A percentile compares a stretch with the other conserved stretches of the same genome.
Evolutionary conservation across 345 rosid genomes (phyloP).

Genomic region (Hibiscus tridactylites): DNA sequence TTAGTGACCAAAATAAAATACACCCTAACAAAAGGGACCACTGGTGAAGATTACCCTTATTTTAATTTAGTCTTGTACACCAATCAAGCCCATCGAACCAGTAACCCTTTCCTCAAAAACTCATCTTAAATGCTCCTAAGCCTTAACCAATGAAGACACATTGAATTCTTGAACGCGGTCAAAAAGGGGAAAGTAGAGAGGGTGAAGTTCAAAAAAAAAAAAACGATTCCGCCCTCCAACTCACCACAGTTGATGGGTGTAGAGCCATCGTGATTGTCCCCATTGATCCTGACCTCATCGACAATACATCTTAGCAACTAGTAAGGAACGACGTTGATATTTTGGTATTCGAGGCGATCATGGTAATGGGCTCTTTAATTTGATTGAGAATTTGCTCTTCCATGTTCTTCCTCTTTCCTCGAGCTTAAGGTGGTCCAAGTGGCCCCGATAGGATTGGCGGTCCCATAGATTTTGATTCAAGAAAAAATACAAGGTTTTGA

Average conservation of each 20-base stretch:
- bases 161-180: constrained; percentile 68
- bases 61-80: too few relatives aligned
- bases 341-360: constrained; percentile 72
- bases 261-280: constrained; percentile 58
- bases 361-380: constrained; percentile 47
- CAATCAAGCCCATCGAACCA: constrained; percentile 16
- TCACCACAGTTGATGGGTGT: constrained; percentile 56
- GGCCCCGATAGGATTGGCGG: constrained; percentile 86
- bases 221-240: constrained; percentile 44
- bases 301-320: constrained; percentile 40
- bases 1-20: too few relatives aligned
- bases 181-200: constrained; percentile 71
- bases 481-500: too few relatives aligned
- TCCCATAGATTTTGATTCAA: constrained; percentile 55
- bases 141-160: constrained; percentile 54
- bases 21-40: too few relatives aligned
- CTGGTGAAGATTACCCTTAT: too few relatives aligned
- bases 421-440: constrained; percentile 64
- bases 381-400: constrained; percentile 56
- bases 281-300: constrained; percentile 64
- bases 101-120: constrained; percentile 45
- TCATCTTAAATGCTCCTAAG: constrained; percentile 45
- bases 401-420: constrained; percentile 57
- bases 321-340: constrained; percentile 77
- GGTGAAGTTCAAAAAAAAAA: constrained; percentile 65